Evolutionary conservation across 306 rosid species (phyloP).

Genomic region (Begonia fuchsioides): DNA sequence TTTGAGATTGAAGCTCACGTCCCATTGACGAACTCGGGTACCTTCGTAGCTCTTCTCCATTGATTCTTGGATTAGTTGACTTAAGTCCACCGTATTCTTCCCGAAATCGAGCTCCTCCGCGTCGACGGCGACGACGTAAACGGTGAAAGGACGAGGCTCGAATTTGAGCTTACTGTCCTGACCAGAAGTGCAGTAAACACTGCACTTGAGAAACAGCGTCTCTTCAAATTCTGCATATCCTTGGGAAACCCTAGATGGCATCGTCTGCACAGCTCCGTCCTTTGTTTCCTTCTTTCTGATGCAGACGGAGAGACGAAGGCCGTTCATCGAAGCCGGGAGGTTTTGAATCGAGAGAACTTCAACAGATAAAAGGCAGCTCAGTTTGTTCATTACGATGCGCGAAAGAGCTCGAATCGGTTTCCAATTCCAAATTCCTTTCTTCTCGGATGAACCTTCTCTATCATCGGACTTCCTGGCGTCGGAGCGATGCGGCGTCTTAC

Average conservation of each 20-base stretch:
- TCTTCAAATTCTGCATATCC: conserved; percentile 96
- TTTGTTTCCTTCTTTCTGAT: conserved; percentile 89
- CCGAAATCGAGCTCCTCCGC: conserved; percentile 86
- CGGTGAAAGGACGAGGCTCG: conserved; percentile 73
- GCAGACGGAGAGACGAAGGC: conserved; percentile 64
- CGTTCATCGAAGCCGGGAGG: conserved; percentile 91
- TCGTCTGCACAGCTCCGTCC: conserved; percentile 87
- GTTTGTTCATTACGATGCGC: conserved; percentile 72
- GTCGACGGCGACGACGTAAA: conserved; percentile 72
- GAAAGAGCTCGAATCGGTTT: conserved; percentile 83
- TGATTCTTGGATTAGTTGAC: conserved; percentile 56
- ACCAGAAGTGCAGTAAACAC: conserved; percentile 39
- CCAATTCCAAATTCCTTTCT: conserved; percentile 94
- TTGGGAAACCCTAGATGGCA: conserved; percentile 83
- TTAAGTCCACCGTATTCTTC: conserved; percentile 52
- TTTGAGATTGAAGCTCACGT: conserved; percentile 40
- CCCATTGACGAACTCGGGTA: conserved; percentile 68
- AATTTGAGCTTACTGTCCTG: conserved; percentile 43
- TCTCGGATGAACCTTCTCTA: conserved; percentile 19
- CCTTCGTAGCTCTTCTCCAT: conserved; percentile 54
- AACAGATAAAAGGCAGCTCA: conserved; percentile 72
- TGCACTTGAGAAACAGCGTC: conserved; percentile 73
- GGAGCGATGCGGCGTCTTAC: conserved; percentile 9
- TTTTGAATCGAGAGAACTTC: conserved; percentile 76
- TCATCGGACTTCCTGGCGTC: conserved; percentile 22